These are phyloP conservation scores for Ganoderma multipileum DNA, from an alignment of 1,284 basidiomycete genomes.

Conservation along the genomic window DNA sequence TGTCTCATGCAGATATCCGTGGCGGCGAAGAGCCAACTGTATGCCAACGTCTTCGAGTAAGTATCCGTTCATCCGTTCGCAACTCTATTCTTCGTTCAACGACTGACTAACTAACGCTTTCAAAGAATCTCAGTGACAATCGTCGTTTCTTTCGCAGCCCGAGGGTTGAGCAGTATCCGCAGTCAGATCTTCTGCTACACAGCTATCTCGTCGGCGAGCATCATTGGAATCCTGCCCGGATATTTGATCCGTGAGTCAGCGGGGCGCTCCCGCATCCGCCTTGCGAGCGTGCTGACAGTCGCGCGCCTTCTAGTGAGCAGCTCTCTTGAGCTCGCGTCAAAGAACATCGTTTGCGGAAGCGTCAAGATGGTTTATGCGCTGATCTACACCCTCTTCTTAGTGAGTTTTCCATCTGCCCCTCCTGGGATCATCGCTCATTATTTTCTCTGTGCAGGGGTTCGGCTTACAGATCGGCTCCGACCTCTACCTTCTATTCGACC, in stretches of 20 bases:
- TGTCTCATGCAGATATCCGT: conserved; percentile 75
- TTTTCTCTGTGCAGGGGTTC: conserved; percentile 58
- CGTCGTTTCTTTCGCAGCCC: conserved; percentile 79
- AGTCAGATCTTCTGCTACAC: conserved; percentile 85
- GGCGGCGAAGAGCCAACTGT: conserved; percentile 76
- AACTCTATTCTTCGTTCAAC: background rate
- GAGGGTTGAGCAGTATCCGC: conserved; percentile 79
- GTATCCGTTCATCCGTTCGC: conserved; percentile 46
- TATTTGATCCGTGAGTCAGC: conserved; percentile 76
- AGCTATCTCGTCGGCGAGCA: conserved; percentile 83
- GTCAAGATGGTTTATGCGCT: conserved; percentile 92
- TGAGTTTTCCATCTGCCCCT: conserved; percentile 9
- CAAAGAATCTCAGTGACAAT: conserved; percentile 83
- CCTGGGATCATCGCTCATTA: background rate
- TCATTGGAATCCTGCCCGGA: conserved; percentile 84
- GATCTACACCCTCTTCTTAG: conserved; percentile 87
- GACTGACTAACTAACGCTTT: background rate
- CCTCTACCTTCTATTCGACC: conserved; percentile 82
- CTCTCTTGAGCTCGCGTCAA: conserved; percentile 86
- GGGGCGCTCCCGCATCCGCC: conserved; percentile 1
- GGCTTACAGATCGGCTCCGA: conserved; percentile 90
- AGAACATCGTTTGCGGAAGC: conserved; percentile 87
- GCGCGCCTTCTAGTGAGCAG: conserved; percentile 68
- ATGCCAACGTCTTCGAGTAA: conserved; percentile 90
- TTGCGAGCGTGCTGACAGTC: conserved; percentile 8